Percentiles rank a stretch among this genome's conserved stretches.
Conservation (phyloP, 164 flowering plant genomes). For the Vitis riparia region DNA sequence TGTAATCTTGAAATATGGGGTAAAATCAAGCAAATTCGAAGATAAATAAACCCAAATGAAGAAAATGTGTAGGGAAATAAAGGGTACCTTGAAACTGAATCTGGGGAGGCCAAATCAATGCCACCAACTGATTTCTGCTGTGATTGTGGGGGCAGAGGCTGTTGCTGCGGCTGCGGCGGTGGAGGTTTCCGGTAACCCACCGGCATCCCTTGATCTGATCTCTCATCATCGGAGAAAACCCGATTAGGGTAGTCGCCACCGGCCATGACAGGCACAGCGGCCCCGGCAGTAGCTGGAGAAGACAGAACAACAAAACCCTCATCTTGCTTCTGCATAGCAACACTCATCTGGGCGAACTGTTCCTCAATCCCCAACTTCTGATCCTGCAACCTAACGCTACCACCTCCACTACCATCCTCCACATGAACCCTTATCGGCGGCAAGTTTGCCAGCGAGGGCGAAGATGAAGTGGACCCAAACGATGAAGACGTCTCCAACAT, state of each 20-base stretch:
- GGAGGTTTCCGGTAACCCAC: constrained; percentile 40
- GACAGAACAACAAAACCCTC: constrained; percentile 39
- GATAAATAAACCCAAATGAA: neutral
- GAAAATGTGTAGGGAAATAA: neutral
- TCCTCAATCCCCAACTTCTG: constrained; percentile 64
- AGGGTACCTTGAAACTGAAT: constrained; percentile 55
- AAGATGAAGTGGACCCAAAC: constrained; percentile 74
- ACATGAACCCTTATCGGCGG: constrained; percentile 71
- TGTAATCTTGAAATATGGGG: neutral
- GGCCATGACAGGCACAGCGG: constrained; percentile 17
- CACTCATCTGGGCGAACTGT: constrained; percentile 59
- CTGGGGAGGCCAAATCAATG: constrained; percentile 37
- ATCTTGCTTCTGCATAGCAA: constrained; percentile 40
- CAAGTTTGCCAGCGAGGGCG: constrained; percentile 65
- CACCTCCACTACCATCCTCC: constrained; percentile 34
- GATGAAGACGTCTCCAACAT: constrained; percentile 81
- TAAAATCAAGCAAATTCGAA: neutral
- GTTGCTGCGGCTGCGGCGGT: constrained; percentile 26
- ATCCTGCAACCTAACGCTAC: constrained; percentile 27
- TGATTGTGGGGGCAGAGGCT: constrained; percentile 17
- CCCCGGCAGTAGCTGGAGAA: constrained; percentile 32
- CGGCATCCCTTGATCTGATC: constrained; percentile 68
- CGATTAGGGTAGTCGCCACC: constrained; percentile 44
- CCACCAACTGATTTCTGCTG: constrained; percentile 45
- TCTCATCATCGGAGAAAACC: constrained; percentile 72